These are phyloP conservation scores for Ophiostoma populinum DNA, from an alignment of 2,329 filamentous ascomycete species.

Conservation along the genomic window DNA sequence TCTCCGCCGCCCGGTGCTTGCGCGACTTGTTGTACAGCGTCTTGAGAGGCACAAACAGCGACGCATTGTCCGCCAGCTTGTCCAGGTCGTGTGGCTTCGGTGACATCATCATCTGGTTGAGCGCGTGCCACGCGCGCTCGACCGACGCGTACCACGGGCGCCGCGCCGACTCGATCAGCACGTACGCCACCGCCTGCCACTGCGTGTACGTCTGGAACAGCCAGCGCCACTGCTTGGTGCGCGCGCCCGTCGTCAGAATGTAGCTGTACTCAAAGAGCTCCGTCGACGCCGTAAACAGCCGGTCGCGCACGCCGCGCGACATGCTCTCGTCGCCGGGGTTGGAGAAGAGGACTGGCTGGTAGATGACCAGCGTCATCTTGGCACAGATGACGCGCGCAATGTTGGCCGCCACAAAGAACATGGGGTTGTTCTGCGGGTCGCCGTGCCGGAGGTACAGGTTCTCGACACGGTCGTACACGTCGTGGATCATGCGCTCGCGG, in stretches of 20 bases:
- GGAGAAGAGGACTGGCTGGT: slow-evolving; percentile 31
- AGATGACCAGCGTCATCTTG: slow-evolving; percentile 37
- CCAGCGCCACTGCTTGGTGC: slow-evolving; percentile 36
- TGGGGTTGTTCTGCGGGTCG: slow-evolving; percentile 25
- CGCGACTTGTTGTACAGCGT: slow-evolving; percentile 35
- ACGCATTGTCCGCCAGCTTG: slow-evolving; percentile 26
- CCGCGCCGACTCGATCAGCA: slow-evolving; percentile 32
- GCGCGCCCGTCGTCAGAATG: slow-evolving; percentile 31
- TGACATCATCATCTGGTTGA: slow-evolving; percentile 16
- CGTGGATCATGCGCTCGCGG: slow-evolving; percentile 20
- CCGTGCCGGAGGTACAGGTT: slow-evolving; percentile 34
- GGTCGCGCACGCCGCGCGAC: slow-evolving; percentile 17
- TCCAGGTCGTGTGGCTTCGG: slow-evolving; percentile 23
- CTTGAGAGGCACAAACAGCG: slow-evolving; percentile 35
- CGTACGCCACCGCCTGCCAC: slow-evolving; percentile 40
- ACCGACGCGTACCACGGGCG: slow-evolving; percentile 21
- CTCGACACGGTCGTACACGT: slow-evolving; percentile 26
- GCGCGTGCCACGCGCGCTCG: slow-evolving; percentile 15
- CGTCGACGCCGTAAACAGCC: slow-evolving; percentile 31
- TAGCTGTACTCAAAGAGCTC: slow-evolving; percentile 40
- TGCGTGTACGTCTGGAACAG: slow-evolving; percentile 41
- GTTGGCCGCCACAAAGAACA: slow-evolving; percentile 34
- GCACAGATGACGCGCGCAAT: slow-evolving; percentile 32
- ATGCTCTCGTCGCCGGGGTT: slow-evolving; percentile 18
- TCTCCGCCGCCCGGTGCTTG: slow-evolving; percentile 32